These are phyloP conservation scores for Mycosphaerella sp. DNA, from an alignment of 2,329 filamentous ascomycete genomes.

Conservation along the genomic window DNA sequence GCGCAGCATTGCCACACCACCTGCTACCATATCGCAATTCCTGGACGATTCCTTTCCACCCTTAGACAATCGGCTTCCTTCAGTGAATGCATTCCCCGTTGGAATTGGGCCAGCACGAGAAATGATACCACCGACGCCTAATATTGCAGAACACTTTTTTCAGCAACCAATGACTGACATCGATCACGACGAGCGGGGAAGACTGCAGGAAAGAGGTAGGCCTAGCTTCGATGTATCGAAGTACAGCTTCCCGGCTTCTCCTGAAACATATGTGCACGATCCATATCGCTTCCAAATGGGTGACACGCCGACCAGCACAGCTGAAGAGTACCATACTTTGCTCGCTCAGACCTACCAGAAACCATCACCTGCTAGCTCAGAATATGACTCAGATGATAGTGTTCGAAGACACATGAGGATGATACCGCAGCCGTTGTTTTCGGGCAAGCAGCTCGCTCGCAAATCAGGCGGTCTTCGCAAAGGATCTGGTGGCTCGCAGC, in stretches of 20 bases:
- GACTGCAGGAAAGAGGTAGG: conserved; percentile 12
- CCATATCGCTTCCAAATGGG: neutral
- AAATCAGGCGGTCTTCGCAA: conserved; percentile 2
- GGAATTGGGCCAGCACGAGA: conserved; percentile 14
- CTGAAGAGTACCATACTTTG: conserved; percentile 26
- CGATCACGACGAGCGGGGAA: conserved; percentile 12
- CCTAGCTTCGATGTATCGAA: conserved; percentile 2
- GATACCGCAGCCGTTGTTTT: conserved; percentile 31
- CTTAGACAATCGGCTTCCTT: neutral
- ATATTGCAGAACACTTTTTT: neutral
- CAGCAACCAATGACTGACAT: neutral
- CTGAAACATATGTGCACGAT: neutral
- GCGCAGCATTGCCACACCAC: conserved; percentile 12
- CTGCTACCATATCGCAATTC: neutral
- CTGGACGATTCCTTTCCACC: neutral
- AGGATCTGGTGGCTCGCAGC: neutral
- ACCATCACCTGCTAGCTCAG: conserved; percentile 1
- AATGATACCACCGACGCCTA: conserved; percentile 12
- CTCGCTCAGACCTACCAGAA: conserved; percentile 21
- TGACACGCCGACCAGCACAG: neutral
- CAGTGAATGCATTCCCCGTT: conserved; percentile 18
- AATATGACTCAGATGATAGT: conserved; percentile 22
- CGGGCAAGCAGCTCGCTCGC: conserved; percentile 14
- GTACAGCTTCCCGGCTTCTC: conserved; percentile 2
- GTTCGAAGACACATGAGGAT: conserved; percentile 30